Evolutionary conservation across 2,329 filamentous ascomycete species (phyloP).

Genomic region (Stachybotrys elegans): DNA sequence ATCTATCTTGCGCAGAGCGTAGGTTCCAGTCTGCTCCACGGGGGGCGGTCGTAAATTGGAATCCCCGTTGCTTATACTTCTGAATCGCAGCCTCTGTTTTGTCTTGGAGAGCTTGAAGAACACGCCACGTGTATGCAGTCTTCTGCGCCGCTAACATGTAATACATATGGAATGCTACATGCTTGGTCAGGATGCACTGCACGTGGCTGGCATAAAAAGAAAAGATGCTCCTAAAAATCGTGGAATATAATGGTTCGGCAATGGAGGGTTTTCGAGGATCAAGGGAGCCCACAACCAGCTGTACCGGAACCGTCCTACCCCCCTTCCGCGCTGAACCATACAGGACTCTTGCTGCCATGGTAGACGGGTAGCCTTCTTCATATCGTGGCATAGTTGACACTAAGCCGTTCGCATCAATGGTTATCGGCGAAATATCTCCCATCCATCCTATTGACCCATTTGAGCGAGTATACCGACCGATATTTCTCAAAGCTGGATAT

Average conservation of each 20-base stretch:
- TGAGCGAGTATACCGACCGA: background rate
- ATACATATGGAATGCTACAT: slow-evolving; percentile 1
- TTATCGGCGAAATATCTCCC: background rate
- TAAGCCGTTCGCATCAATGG: background rate
- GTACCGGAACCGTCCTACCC: background rate
- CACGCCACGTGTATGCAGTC: background rate
- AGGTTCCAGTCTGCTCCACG: background rate
- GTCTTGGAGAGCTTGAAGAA: background rate
- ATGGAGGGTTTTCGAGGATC: background rate
- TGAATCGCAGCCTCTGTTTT: background rate
- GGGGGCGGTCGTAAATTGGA: background rate
- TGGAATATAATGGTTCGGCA: background rate
- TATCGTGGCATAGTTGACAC: background rate
- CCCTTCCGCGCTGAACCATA: background rate
- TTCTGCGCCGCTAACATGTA: slow-evolving; percentile 1
- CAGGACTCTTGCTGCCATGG: background rate
- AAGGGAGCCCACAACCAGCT: background rate
- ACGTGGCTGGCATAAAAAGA: background rate
- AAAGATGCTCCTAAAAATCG: slow-evolving; percentile 1
- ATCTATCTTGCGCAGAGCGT: slow-evolving; percentile 1
- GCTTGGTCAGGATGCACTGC: slow-evolving; percentile 2
- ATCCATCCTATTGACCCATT: background rate
- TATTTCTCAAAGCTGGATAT: background rate
- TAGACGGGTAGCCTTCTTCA: background rate
- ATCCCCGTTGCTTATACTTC: background rate